These are phyloP conservation scores for Rhytidiadelphus loreus DNA, from an alignment of 225 moss, liverwort and hornwort species.

Conservation along the genomic window DNA sequence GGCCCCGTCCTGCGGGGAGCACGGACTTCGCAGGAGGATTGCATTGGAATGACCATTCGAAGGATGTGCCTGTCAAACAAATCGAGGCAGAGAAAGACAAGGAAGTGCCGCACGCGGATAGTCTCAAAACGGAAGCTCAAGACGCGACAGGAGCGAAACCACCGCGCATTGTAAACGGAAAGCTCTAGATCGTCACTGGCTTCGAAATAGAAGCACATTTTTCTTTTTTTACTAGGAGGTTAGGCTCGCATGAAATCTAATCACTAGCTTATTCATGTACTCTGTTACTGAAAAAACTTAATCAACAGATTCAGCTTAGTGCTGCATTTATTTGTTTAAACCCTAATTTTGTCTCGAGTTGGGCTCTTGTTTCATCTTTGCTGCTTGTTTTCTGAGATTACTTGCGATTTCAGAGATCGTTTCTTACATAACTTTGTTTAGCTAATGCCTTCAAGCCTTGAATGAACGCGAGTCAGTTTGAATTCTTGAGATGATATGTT, in stretches of 20 bases:
- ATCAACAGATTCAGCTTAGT: neutral
- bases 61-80: neutral
- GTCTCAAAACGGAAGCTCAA: constrained; percentile 1
- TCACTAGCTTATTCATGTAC: neutral
- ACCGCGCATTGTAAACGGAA: neutral
- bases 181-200: neutral
- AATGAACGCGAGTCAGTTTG: neutral
- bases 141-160: neutral
- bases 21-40: constrained; percentile 35
- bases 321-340: neutral
- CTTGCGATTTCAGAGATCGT: neutral
- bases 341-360: neutral
- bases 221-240: neutral
- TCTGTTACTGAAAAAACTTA: neutral
- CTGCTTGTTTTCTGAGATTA: neutral
- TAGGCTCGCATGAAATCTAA: neutral
- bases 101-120: constrained; percentile 16
- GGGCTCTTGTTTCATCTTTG: neutral
- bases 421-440: neutral
- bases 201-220: neutral
- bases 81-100: neutral
- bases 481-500: too few relatives aligned
- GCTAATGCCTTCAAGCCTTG: neutral
- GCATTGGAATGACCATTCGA: neutral
- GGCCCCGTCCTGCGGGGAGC: neutral